Evolutionary conservation across 2,329 filamentous ascomycete species (phyloP).

Genomic region (Diaporthe ilicicola): DNA sequence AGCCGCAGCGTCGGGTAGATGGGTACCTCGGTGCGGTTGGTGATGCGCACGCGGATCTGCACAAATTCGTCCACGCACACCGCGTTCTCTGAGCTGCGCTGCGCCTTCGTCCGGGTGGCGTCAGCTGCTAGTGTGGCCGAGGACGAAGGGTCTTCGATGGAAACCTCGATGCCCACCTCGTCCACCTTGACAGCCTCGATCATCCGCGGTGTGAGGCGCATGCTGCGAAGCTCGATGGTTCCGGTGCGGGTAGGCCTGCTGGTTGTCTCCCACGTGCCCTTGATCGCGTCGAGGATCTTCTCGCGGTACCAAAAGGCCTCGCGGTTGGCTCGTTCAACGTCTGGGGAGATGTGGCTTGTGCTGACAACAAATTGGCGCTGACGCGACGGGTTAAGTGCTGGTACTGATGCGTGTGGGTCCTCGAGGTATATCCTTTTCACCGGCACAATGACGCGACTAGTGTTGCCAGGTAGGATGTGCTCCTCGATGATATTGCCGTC

Average conservation of each 20-base stretch:
- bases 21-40: conserved; percentile 74
- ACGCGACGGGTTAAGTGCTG: conserved; percentile 80
- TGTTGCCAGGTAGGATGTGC: conserved; percentile 71
- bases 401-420: conserved; percentile 81
- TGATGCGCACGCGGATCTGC: conserved; percentile 74
- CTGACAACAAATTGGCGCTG: conserved; percentile 94
- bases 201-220: conserved; percentile 80
- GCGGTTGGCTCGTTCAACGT: conserved; percentile 78
- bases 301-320: conserved; percentile 95
- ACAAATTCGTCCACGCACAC: conserved; percentile 69
- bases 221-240: conserved; percentile 77
- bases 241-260: conserved; percentile 65
- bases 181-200: conserved; percentile 84
- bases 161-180: conserved; percentile 75
- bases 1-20: conserved; percentile 79
- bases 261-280: conserved; percentile 74
- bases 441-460: conserved; percentile 78
- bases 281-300: conserved; percentile 75
- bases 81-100: conserved; percentile 35
- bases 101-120: conserved; percentile 32
- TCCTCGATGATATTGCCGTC: conserved; percentile 61
- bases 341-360: conserved; percentile 78
- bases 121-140: conserved; percentile 25
- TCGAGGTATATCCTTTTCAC: conserved; percentile 78
- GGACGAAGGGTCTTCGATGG: conserved; percentile 50